Conservation (phyloP, 257 asterid genomes). For the Craterostigma plantagineum region DNA sequence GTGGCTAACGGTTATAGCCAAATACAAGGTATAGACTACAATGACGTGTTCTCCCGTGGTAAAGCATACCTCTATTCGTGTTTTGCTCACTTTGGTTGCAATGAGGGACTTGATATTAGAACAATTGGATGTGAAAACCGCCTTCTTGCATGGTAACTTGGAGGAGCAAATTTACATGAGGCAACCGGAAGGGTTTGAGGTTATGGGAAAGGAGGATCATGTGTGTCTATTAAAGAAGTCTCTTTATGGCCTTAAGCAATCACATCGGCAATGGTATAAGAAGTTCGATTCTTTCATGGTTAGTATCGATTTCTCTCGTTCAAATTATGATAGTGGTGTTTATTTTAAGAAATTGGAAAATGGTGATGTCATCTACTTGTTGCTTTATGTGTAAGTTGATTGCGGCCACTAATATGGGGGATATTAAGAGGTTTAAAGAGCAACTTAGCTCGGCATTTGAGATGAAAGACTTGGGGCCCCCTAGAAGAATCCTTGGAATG, state of each 20-base stretch:
- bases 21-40: not conserved
- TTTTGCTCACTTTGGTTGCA: not conserved
- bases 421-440: no score
- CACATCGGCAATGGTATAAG: not conserved
- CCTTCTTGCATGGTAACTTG: not conserved
- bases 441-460: no score
- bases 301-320: not conserved
- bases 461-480: no score
- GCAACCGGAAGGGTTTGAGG: not conserved
- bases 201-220: not conserved
- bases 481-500: no score
- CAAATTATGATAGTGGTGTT: not conserved
- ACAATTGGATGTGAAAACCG: not conserved
- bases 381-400: no score
- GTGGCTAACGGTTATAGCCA: not conserved
- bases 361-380: no score
- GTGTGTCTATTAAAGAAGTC: not conserved
- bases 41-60: not conserved
- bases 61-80: not conserved
- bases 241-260: not conserved
- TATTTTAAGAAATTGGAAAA: not conserved
- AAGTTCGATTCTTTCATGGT: not conserved
- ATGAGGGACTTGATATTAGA: not conserved
- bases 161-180: not conserved
- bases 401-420: no score